Base-by-base conservation (phyloP, 495 filamentous ascomycete genomes). In the Penicillium cosmopolitanum region DNA sequence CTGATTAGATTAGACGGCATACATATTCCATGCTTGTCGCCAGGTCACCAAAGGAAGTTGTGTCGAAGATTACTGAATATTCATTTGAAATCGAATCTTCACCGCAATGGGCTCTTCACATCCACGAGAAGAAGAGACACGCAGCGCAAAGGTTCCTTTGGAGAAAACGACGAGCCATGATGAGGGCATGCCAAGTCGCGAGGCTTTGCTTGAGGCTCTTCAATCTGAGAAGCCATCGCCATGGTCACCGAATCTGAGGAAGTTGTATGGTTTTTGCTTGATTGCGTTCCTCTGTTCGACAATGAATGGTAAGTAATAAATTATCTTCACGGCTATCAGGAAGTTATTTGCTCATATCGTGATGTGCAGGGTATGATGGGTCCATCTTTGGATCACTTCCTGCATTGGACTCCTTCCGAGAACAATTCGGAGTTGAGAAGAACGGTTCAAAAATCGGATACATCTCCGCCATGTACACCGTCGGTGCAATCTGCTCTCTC, bases 401-500 rank as follows among this genome's bases (percentile, higher is more conserved):
- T 23, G 62, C 56, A 25, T 63, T 76, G 43, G 33, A 66, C 7
- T 56, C 70, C 21, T 77, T 75, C 52, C 65, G 67, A 25, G 47
- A 52, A 4, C 74, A 71, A 44, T 77, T 78, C 52, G 70, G 68
- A 12, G 72, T 72, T 53, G 44, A 59, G 52, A 60, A 60, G 13
- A 64, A 52, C 3, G 65, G 70, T 12, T 70, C 68, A 8, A 70
- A 69, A 3, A 80, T 78, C 12, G 82, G 82, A 13, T 77, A 83
- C 19, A 80, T 85, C 11, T 80, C 78, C 11, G 76, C 77, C 43
- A 83, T 85, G 71, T 85, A 86, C 72, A 79, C 80, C 34, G 81
- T 86, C 50, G 86, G 86, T 63, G 80, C 76, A 60, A 77, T 89
- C 55, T 76, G 73, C 55, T 82, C 82, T 28, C 82, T 88, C 48